Base-by-base conservation (phyloP, 2,329 filamentous ascomycete species). In the Exophiala phaeomuriformis region DNA sequence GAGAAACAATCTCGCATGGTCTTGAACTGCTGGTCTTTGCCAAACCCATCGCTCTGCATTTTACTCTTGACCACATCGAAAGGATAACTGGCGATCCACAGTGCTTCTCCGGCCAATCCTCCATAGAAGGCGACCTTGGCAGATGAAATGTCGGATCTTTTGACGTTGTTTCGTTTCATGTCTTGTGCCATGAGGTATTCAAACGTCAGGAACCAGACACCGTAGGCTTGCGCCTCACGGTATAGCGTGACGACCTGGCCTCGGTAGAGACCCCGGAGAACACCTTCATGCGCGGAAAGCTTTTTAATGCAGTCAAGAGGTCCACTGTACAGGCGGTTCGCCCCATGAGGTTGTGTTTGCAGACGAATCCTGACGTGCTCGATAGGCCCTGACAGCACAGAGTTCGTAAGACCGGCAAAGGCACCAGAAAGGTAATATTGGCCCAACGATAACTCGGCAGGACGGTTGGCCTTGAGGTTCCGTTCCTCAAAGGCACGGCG, bases 61-160 rank as follows among this genome's bases (percentile, higher is more conserved):
- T 95, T 97, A 73, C 89, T 95, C 86, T 98, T 98, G 72, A 98
- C 74, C 30, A 98, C 91, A 72, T 98, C 93, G 61, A 98, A 86
- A 27, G 93, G 93, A 73, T 98, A 98, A 67, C 89, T 95, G 35
- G 80, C 79, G 51, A 98, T 75, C 93, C 93, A 98, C 53, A 98
- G 79, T 49, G 84, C 88, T 77, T 98, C 93, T 63, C 93, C 93
- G 0, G 93, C 93, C 39, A 98, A 71, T 42, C 93, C 93, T 60
- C 93, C 93, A 69, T 97, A 98, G 8, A 88, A 74, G 8, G 93
- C 93, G 47, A 98, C 82, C 74, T 95, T 97, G 71, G 84, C 84
- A 49, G 81, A 84, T 10, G 88, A 82, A 36, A 98, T 82, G 1
- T 94, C 83, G 65, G 84, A 82, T 51, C 93, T 84, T 59, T 82